A percentile compares a stretch with the other conserved stretches of the same genome.
Conservation (phyloP, 805 yeast genomes). For the Metschnikowia vanudenii region DNA sequence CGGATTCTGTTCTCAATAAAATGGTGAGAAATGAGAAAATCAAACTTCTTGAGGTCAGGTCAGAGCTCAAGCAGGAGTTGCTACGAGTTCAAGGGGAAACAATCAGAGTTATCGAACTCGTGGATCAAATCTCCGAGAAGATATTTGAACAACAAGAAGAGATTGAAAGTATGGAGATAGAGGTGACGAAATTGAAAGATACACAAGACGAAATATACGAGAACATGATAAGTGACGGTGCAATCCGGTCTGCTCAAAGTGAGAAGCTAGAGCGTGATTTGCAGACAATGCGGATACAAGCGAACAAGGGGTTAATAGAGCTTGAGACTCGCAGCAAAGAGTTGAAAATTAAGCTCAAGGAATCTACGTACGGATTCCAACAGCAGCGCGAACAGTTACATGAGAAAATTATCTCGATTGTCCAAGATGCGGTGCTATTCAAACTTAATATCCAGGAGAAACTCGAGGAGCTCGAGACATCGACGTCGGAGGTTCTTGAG, state of each 20-base stretch:
- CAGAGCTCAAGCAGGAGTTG: constrained; percentile 40
- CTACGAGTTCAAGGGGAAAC: constrained; percentile 56
- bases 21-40: constrained; percentile 47
- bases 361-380: constrained; percentile 45
- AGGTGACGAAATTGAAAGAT: constrained; percentile 49
- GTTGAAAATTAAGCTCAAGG: constrained; percentile 52
- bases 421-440: constrained; percentile 60
- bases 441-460: constrained; percentile 65
- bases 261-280: constrained; percentile 63
- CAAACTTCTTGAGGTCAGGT: constrained; percentile 29
- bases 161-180: constrained; percentile 56
- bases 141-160: constrained; percentile 56
- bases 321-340: constrained; percentile 48
- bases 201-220: constrained; percentile 57
- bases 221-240: constrained; percentile 50
- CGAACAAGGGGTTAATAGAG: constrained; percentile 50
- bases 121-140: constrained; percentile 55
- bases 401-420: constrained; percentile 53
- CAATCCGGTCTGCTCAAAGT: constrained; percentile 58
- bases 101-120: constrained; percentile 54
- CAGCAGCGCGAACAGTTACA: constrained; percentile 49
- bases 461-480: constrained; percentile 56
- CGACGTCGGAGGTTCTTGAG: constrained; percentile 41
- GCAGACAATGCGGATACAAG: constrained; percentile 44
- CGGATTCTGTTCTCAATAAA: constrained; percentile 43